Evolutionary conservation across 805 yeast genomes (phyloP).

Genomic region (Saccharomycopsis amapae): DNA sequence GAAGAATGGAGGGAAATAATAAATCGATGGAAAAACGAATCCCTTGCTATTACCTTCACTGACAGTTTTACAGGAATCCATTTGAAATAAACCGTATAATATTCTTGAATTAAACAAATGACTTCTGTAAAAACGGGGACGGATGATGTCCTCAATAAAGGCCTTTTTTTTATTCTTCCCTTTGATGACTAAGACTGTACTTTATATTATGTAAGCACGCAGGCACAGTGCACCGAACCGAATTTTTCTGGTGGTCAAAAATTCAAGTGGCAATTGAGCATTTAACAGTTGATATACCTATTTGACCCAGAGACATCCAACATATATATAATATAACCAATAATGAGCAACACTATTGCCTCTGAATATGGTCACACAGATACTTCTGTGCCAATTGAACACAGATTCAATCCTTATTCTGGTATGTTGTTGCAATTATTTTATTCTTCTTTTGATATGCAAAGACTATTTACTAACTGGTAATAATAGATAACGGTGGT

Average conservation of each 20-base stretch:
- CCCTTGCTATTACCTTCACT: no score
- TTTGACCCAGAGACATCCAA: not conserved
- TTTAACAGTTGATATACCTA: not conserved
- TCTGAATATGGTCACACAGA: conserved; percentile 59
- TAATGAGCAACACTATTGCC: conserved; percentile 38
- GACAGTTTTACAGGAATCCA: no score
- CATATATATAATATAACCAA: not conserved
- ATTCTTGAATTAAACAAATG: no score
- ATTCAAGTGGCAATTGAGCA: not conserved
- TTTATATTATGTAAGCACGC: no score
- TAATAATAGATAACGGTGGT: conserved; percentile 74
- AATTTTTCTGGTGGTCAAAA: not conserved
- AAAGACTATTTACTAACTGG: not conserved
- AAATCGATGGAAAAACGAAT: conserved; percentile 43
- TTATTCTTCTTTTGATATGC: not conserved
- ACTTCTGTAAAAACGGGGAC: no score
- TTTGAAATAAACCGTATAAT: no score
- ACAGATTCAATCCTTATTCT: conserved; percentile 85
- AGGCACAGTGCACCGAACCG: not conserved
- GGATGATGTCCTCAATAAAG: no score
- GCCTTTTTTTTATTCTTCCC: no score
- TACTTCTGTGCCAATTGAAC: conserved; percentile 67
- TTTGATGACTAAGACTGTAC: not conserved
- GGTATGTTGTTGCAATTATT: conserved; percentile 17
- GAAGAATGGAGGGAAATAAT: conserved; percentile 83